Evolutionary conservation across 169 alveolate species (phyloP), one percentile per base, ranked within the genome.

Genomic region (Eimeria sp.): DNA sequence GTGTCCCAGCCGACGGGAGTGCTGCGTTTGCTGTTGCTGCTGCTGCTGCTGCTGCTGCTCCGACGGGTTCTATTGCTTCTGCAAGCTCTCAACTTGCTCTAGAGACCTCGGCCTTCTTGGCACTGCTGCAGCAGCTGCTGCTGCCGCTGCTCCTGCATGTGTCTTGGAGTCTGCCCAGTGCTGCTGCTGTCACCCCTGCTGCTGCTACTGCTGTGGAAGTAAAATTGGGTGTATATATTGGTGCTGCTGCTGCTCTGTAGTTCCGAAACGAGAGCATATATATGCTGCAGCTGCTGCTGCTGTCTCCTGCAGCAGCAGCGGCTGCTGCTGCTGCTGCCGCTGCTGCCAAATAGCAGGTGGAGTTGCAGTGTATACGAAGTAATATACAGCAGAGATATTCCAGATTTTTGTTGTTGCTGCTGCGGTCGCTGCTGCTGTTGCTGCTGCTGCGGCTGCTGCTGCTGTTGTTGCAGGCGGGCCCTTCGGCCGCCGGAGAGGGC

Each of bases 241-340:
- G 30, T 72, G 83, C 83, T 72, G 83, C 83, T 72, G 83, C 51
- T 30, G 83, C 80, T 70, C 80, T 70, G 47, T 20, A n/a, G 20
- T 13, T 70, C 27, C 80, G 47, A 70, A 70, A 16, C 43, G 76
- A 34, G 80, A 70, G 80, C 20, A 7, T 47, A 9, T 70, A 70
- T n/a, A 34, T 7, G 70, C 70, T 61, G 80, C 40, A 25, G 22
- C 4, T 27, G 80, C 49, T 34, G 80, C 80, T 18, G 80, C 80
- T 34, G 80, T 34, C 80, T 70, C 47, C 80, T 70, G 80, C 80
- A 70, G 80, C 80, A 70, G 80, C 80, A 70, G 80, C 47, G 51
- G 57, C 83, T 72, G 54, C 83, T 30, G 83, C 83, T 34, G 54
- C 54, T 30, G 83, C 54, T 27, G 54, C 54, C 4, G 83, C 83